Percentiles rank a stretch among this genome's conserved stretches.
Evolutionary conservation across 805 yeast species (phyloP).

Genomic region (Wickerhamomyces alni): DNA sequence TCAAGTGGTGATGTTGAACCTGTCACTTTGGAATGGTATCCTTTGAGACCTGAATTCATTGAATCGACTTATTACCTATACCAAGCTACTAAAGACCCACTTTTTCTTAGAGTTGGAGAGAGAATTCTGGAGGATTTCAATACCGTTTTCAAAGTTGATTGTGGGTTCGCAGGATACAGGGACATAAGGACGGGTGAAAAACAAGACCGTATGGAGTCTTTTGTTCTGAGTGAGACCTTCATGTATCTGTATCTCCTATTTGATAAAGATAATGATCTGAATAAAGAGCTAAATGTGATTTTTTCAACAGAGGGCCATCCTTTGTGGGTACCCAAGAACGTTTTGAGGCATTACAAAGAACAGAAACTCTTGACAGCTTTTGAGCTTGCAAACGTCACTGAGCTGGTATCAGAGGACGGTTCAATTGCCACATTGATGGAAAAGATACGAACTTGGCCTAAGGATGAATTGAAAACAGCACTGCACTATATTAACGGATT

Average conservation of each 20-base stretch:
- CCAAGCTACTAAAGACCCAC: constrained; percentile 80
- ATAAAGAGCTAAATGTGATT: constrained; percentile 33
- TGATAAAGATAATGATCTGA: constrained; percentile 55
- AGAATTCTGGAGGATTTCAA: constrained; percentile 52
- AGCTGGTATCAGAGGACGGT: neutral
- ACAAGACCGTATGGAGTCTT: constrained; percentile 87
- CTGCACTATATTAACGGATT: constrained; percentile 1
- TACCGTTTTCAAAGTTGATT: constrained; percentile 45
- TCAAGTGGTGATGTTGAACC: constrained; percentile 24
- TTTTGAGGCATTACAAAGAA: constrained; percentile 23
- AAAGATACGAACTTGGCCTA: constrained; percentile 5
- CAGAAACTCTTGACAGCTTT: constrained; percentile 8
- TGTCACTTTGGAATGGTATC: constrained; percentile 79
- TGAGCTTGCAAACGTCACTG: constrained; percentile 2
- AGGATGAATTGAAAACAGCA: constrained; percentile 1
- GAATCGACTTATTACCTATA: constrained; percentile 84
- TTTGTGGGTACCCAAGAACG: constrained; percentile 52
- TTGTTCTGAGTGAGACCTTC: constrained; percentile 81
- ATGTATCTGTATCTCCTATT: constrained; percentile 78
- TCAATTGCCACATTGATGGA: constrained; percentile 1
- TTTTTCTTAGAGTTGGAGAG: constrained; percentile 72
- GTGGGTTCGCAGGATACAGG: constrained; percentile 80
- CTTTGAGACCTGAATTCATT: constrained; percentile 85
- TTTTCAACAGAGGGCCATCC: constrained; percentile 93
- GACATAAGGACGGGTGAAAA: constrained; percentile 55